Conservation (phyloP, 2,329 filamentous ascomycete species). For the Blastomyces silverae region DNA sequence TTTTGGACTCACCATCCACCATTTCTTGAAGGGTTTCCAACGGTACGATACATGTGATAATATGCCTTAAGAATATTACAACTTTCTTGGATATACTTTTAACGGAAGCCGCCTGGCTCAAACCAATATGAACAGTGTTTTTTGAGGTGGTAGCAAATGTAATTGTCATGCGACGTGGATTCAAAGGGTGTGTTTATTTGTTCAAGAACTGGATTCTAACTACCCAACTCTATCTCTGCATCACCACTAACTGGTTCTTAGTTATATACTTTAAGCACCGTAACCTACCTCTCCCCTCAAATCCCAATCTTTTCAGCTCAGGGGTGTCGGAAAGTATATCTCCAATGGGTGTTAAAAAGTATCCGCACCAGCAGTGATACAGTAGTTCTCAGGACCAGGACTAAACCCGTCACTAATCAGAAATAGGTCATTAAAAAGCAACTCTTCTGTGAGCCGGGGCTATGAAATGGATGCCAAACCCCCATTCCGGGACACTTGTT, state of each 20-base stretch:
- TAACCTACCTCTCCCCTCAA: not conserved
- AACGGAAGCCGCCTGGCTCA: not conserved
- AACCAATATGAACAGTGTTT: not conserved
- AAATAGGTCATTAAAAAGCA: not conserved
- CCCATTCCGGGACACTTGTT: not conserved
- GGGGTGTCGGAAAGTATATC: not conserved
- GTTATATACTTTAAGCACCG: not conserved
- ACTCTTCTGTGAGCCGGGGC: not conserved
- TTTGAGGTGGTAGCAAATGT: not conserved
- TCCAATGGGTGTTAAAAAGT: not conserved
- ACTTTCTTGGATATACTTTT: not conserved
- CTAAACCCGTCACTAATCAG: not conserved
- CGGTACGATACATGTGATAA: not conserved
- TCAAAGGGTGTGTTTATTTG: not conserved
- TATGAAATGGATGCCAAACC: not conserved
- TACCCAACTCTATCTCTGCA: not conserved
- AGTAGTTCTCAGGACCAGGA: not conserved
- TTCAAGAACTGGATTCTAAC: not conserved
- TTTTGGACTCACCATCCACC: not conserved
- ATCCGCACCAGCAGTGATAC: not conserved
- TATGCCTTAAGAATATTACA: not conserved
- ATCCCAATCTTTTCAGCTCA: not conserved
- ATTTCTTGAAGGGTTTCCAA: not conserved
- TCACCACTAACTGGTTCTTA: not conserved
- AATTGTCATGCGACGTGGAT: no score